Conservation (phyloP, 2,329 filamentous ascomycete genomes). For the Neofusicoccum ribis region DNA sequence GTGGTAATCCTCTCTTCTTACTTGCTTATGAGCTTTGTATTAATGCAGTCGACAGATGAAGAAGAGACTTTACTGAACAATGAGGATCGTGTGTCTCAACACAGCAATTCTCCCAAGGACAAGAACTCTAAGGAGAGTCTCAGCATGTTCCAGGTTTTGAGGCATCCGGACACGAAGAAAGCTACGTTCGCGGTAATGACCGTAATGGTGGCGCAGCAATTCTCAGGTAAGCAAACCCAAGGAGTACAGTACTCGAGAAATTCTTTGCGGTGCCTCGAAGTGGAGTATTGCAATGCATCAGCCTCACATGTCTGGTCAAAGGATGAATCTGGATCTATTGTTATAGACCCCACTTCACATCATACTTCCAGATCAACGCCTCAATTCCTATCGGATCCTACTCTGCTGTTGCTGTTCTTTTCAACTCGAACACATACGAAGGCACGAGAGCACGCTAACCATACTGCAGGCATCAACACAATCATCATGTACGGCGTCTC, state of each 20-base stretch:
- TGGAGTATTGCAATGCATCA: too few species aligned
- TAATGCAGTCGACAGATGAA: conserved; percentile 52
- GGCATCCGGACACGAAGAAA: conserved; percentile 69
- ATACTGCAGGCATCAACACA: conserved; percentile 71
- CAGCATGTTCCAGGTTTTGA: conserved; percentile 58
- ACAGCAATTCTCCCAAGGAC: conserved; percentile 22
- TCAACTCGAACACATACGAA: too few species aligned
- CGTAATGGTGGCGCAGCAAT: conserved; percentile 89
- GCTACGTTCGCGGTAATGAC: conserved; percentile 88
- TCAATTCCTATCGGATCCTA: too few species aligned
- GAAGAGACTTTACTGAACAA: conserved; percentile 67
- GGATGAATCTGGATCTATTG: too few species aligned
- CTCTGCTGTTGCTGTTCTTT: too few species aligned
- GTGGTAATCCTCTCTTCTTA: conserved; percentile 26
- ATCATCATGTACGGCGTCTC: conserved; percentile 99
- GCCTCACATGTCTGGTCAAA: too few species aligned
- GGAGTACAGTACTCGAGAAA: conserved; percentile 38
- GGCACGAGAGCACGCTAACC: background rate
- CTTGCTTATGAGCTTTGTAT: background rate
- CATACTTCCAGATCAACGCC: too few species aligned
- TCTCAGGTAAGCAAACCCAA: conserved; percentile 52
- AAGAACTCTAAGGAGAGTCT: conserved; percentile 38
- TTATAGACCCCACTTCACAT: too few species aligned
- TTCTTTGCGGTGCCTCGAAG: background rate
- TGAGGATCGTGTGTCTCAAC: conserved; percentile 26